Evolutionary conservation across 192 early-diverging fungal genomes (phyloP), one percentile per base, ranked within the genome.

Genomic region (Dispira simplex): DNA sequence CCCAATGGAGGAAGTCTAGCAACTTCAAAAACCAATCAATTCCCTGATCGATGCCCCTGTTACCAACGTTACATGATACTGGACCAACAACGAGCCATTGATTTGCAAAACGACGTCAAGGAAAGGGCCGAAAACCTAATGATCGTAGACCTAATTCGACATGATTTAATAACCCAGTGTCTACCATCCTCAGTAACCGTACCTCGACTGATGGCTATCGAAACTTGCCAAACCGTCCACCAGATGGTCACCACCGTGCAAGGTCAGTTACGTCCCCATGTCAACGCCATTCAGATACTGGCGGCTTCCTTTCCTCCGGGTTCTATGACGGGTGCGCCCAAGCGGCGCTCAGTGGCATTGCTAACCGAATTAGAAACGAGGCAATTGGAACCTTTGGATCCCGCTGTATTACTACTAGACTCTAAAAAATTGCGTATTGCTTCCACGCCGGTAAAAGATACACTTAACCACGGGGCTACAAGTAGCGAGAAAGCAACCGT

Each of bases 251-350:
- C 86, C 11, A 96, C 92, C 0, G 86, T 95, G 9, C 67, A 77
- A 16, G 87, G 86, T 14, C 73, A 77, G 39, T 67, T 95, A 32
- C 69, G 77, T 28, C 70, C 65, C 8, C 68, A 76, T 12, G 69
- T 91, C 0, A 84, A 83, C 51, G 74, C 74, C 28, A 83, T 92
- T 0, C 81, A 84, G 28, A 88, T 85, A 1, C 66, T 95, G 16
- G 77, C 75, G 45, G 77, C 79, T 12, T 87, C 87, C 49, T 98
- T 98, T 60, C 95, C 95, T 23, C 95, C 95, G 0, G 93, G 93
- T 0, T 95, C 92, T 0, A 97, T 98, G 93, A 98, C 96, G 0
- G 96, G 96, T 9, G 96, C 96, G 0, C 96, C 96, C 5, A 98
- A 98, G 69, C 69, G 82, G 11, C 80, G 96, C 46, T 90, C 91